Base-by-base conservation (phyloP, 176 grass and related monocot species). In the Paspalum vaginatum region DNA sequence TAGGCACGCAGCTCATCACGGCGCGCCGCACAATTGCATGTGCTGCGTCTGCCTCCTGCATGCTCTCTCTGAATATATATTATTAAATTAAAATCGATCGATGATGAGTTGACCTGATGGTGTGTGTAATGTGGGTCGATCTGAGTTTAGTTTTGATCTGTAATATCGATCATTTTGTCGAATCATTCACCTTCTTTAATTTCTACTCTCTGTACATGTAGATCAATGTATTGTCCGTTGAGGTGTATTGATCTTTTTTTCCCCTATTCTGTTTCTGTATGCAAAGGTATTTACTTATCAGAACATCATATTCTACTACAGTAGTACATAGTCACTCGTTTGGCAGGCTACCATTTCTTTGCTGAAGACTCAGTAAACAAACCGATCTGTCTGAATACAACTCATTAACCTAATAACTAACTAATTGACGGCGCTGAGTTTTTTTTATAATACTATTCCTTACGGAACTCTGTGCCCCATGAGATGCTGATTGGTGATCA, bases 61-160 rank as follows among this genome's bases (percentile, higher is more conserved):
- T 32, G 32, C 32, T 32, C 32, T 32, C 55, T 27, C 22, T 6
- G 16, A n/a, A 16, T 32, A 32, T 32, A 32, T 32, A 32, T 32
- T 32, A 32, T 32, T 32, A 3, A 37, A 9, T 11, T 64, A 26
- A 63, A 63, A 45, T 72, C 61, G 12, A 45, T 17, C 40, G 18
- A 8, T 42, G 8, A 55, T 15, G 49, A 50, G 70, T 75, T 83
- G 70, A 83, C 81, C 73, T 74, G 43, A 44, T 59, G 27, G 15
- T 42, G 57, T 16, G 8, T 26, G 69, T 11, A 74, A 82, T 64
- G 59, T 63, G 80, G 59, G 80, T 16, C 44, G 60, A 75, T 83
- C 81, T 75, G 47, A 47, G 38, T 51, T 82, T 82, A 47, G 38
- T 51, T 82, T 82, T 82, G 68, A 72, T 74, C 32, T 51, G 20